Conservation (phyloP, 1,139 yeast species). For the Protomyces gravidus region DNA sequence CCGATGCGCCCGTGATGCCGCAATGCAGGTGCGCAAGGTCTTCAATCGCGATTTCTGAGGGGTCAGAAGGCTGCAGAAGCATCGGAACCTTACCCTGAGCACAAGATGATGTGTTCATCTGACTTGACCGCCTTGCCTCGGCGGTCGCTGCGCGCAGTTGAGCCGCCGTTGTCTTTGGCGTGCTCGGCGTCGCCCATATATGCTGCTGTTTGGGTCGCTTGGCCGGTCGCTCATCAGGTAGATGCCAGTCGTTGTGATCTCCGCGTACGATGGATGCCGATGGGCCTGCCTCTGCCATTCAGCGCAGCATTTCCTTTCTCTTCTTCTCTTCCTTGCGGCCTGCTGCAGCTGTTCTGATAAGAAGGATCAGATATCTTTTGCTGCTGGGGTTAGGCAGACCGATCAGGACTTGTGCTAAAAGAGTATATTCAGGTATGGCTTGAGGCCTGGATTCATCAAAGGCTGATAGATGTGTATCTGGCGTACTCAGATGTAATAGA, state of each 20-base stretch:
- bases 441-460: too few relatives aligned
- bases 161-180: neutral
- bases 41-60: neutral
- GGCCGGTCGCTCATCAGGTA: neutral
- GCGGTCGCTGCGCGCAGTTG: neutral
- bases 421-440: too few relatives aligned
- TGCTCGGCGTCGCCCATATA: neutral
- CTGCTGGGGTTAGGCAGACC: too few relatives aligned
- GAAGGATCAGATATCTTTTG: too few relatives aligned
- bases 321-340: neutral
- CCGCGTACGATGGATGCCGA: too few relatives aligned
- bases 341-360: too few relatives aligned
- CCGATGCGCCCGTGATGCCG: neutral
- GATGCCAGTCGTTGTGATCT: neutral
- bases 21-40: neutral
- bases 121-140: neutral
- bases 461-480: too few relatives aligned
- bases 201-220: neutral
- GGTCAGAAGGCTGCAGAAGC: too few relatives aligned
- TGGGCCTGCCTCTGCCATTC: neutral
- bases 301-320: neutral
- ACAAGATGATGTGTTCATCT: too few relatives aligned
- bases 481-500: too few relatives aligned
- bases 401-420: too few relatives aligned
- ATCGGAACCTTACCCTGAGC: too few relatives aligned